Evolutionary conservation across 208 protist genomes (phyloP).

Genomic region (Crithidia expoeki): DNA sequence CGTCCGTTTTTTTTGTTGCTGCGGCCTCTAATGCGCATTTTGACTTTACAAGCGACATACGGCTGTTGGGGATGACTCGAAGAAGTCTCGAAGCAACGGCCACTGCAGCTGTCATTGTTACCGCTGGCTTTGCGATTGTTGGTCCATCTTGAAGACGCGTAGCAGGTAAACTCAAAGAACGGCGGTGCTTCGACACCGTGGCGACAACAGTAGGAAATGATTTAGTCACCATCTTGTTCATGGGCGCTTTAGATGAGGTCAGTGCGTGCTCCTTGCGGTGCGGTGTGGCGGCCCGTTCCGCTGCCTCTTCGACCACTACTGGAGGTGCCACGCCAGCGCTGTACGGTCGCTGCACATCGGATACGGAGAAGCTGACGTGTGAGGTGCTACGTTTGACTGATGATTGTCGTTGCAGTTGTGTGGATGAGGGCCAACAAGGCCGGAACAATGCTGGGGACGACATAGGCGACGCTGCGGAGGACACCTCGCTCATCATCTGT

Average conservation of each 20-base stretch:
- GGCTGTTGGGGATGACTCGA: neutral
- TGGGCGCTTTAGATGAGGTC: too few relatives aligned
- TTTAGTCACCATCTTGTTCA: too few relatives aligned
- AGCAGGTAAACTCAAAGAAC: too few relatives aligned
- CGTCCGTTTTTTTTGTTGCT: neutral
- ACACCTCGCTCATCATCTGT: neutral
- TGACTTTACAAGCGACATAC: neutral
- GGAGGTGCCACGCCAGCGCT: conserved; percentile 1
- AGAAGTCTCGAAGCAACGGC: neutral
- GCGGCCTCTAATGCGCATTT: neutral
- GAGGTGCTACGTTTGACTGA: conserved; percentile 3
- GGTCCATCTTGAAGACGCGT: too few relatives aligned
- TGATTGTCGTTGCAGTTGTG: neutral
- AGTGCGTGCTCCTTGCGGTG: too few relatives aligned
- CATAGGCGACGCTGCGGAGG: neutral
- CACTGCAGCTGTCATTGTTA: neutral
- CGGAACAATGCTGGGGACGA: neutral
- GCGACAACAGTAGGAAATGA: too few relatives aligned
- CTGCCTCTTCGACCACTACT: too few relatives aligned
- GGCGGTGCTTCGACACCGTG: too few relatives aligned
- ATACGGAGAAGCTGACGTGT: conserved; percentile 29
- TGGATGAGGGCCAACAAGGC: neutral
- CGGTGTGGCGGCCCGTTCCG: too few relatives aligned
- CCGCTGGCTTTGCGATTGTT: too few relatives aligned
- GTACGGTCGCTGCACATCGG: conserved; percentile 9